Evolutionary conservation across 768 basidiomycete genomes (phyloP), one percentile per base, ranked within the genome.

Genomic region (Leccinum subgranulosum): DNA sequence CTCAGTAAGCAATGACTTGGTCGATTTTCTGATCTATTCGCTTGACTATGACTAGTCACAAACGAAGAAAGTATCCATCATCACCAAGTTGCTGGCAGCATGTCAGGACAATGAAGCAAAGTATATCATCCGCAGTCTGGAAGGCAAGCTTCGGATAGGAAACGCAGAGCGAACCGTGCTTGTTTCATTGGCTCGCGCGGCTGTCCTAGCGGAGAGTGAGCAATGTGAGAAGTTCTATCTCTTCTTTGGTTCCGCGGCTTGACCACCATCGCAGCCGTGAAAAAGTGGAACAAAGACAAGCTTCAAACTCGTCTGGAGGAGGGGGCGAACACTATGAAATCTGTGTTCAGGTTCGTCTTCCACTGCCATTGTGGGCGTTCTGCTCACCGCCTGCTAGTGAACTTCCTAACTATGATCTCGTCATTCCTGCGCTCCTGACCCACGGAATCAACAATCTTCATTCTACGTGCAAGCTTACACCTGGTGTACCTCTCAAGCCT

Each of bases 131-230:
- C 87, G 96, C 41, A 94, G 92, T 69, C 76, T 98, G 61, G 95
- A 98, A 75, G 97, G 97, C 58, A 99, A 99, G 73, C 82, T 99
- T 36, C 84, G 97, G 14, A 98, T 99, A 68, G 93, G 97, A 43
- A 90, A 98, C 68, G 97, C 97, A 7, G 97, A 98, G 70, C 87
- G 92, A 54, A 95, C 94, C 0, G 88, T 97, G n/a, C 78, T 98
- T 47, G 90, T 96, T 34, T 90, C 94, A n/a, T 77, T 99, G 39
- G 92, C 96, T 0, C 93, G 94, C 68, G 96, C 96, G 12, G 83
- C 83, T 27, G 91, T 95, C 27, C 77, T 96, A 29, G 90, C 88
- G 21, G 89, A 93, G 69, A 81, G 84, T 60, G 91, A 90, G 62
- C 72, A 73, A 66, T 74, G 85, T 85, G 58, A 64, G 63, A 74